Evolutionary conservation across 2,329 filamentous ascomycete species (phyloP).

Genomic region (Nigrograna mackinnonii): DNA sequence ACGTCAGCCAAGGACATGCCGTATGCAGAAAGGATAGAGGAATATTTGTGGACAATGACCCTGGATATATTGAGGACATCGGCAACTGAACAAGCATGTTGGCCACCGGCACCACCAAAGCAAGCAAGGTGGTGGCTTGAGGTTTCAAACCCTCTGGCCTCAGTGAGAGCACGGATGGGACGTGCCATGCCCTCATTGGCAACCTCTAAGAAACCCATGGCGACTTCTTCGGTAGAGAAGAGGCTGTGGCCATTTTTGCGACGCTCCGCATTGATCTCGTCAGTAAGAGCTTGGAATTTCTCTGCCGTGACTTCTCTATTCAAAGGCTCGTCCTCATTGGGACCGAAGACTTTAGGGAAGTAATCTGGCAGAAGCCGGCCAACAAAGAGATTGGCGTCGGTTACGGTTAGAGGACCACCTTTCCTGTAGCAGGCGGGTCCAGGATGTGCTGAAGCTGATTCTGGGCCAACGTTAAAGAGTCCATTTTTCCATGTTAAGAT

Average conservation of each 20-base stretch:
- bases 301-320: constrained; percentile 45
- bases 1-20: constrained; percentile 53
- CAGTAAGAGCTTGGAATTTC: constrained; percentile 48
- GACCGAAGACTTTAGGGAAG: constrained; percentile 35
- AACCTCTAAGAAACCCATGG: constrained; percentile 25
- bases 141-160: constrained; percentile 26
- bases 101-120: constrained; percentile 44
- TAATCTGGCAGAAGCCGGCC: background rate
- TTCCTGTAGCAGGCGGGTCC: background rate
- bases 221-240: constrained; percentile 29
- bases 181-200: constrained; percentile 33
- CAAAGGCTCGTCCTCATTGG: constrained; percentile 37
- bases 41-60: constrained; percentile 51
- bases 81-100: constrained; percentile 51
- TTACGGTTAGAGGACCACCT: background rate
- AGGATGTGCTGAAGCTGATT: background rate
- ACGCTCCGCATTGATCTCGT: constrained; percentile 45
- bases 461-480: background rate
- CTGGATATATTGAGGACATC: constrained; percentile 47
- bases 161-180: constrained; percentile 29
- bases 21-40: constrained; percentile 52
- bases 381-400: background rate
- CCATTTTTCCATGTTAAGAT: background rate
- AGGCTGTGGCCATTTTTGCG: constrained; percentile 26
- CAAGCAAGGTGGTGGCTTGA: constrained; percentile 24